Percentiles rank a stretch among this genome's conserved stretches.
Conservation (phyloP, 352 stramenopile species). For the Globisporangium rhizosaccharum region DNA sequence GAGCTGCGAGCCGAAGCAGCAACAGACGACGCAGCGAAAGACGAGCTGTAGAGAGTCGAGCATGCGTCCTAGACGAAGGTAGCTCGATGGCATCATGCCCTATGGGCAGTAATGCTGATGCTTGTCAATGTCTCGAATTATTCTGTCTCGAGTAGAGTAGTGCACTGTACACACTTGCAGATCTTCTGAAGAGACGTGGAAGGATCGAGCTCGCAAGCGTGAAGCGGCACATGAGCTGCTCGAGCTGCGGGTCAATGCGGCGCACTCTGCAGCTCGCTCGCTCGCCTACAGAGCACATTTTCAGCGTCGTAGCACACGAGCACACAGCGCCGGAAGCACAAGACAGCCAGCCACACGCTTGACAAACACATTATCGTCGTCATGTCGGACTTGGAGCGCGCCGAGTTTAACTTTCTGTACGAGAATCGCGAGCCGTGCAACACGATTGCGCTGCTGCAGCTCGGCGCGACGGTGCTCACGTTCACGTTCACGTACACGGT, state of each 20-base stretch:
- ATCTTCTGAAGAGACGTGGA: slow-evolving; percentile 16
- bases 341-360: neutral
- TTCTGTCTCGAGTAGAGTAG: neutral
- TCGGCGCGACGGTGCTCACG: slow-evolving; percentile 56
- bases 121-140: neutral
- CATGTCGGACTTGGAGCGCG: slow-evolving; percentile 72
- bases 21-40: slow-evolving; percentile 4
- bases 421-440: slow-evolving; percentile 83
- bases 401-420: slow-evolving; percentile 76
- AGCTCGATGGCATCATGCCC: no score
- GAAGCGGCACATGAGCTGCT: neutral
- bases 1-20: slow-evolving; percentile 17
- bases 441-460: slow-evolving; percentile 70
- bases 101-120: no score
- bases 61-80: no score
- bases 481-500: slow-evolving; percentile 82
- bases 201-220: slow-evolving; percentile 5
- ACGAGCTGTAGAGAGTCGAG: slow-evolving; percentile 8
- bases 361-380: neutral
- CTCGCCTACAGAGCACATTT: neutral
- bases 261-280: neutral
- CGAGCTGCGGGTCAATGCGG: neutral
- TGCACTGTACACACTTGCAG: neutral
- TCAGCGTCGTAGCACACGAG: neutral
- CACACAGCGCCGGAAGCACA: neutral